These are phyloP conservation scores for Komagataella kurtzmanii DNA, from an alignment of 805 yeast species.

Conservation along the genomic window DNA sequence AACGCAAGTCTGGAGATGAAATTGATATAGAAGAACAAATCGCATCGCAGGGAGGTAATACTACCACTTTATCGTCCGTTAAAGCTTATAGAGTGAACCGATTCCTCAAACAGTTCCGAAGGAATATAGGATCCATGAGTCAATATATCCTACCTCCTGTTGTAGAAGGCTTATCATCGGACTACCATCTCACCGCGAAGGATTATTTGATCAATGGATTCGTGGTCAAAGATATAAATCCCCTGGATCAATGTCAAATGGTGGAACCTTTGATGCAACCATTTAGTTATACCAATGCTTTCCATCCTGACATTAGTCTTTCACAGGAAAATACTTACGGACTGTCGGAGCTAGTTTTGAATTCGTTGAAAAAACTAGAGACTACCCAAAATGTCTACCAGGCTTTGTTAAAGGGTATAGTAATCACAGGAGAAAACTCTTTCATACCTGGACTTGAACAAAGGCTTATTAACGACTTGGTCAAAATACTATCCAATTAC, in stretches of 20 bases:
- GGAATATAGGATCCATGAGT: conserved; percentile 14
- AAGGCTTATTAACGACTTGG: conserved; percentile 40
- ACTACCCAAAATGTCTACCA: conserved; percentile 25
- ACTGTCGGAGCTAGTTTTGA: conserved; percentile 28
- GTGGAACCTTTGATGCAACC: conserved; percentile 69
- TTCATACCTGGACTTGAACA: conserved; percentile 41
- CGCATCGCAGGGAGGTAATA: conserved; percentile 14
- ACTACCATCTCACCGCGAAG: conserved; percentile 42
- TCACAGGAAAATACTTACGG: conserved; percentile 40
- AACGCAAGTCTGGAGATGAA: conserved; percentile 10
- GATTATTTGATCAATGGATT: conserved; percentile 21
- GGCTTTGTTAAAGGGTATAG: conserved; percentile 29
- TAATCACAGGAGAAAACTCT: conserved; percentile 50
- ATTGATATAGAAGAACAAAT: background rate
- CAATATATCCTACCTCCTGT: conserved; percentile 17
- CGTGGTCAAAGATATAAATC: conserved; percentile 26
- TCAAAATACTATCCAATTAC: conserved; percentile 39
- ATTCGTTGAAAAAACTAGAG: conserved; percentile 30
- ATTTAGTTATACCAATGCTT: conserved; percentile 23
- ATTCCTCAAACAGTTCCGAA: conserved; percentile 36
- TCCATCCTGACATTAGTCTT: conserved; percentile 25
- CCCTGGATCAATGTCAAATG: conserved; percentile 35
- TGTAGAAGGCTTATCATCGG: conserved; percentile 21
- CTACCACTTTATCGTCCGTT: conserved; percentile 14
- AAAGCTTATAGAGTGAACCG: conserved; percentile 23